Evolutionary conservation across 192 early-diverging fungal genomes (phyloP).

Genomic region (Backusella tarrabulga): DNA sequence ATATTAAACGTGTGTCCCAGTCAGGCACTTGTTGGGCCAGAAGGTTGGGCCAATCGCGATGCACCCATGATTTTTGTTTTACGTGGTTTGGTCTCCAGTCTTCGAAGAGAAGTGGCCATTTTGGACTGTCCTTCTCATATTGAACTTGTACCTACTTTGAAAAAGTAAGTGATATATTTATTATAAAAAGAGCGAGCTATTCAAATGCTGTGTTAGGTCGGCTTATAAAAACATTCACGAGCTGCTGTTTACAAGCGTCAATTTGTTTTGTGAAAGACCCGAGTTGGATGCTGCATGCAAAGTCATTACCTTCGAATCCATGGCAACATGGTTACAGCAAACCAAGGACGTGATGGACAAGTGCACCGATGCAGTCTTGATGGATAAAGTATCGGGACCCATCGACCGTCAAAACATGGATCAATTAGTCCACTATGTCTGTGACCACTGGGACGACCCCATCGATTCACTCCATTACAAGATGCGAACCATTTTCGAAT

Average conservation of each 20-base stretch:
- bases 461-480: constrained; percentile 79
- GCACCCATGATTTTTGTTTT: constrained; percentile 42
- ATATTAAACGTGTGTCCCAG: constrained; percentile 1
- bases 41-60: constrained; percentile 31
- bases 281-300: constrained; percentile 64
- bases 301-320: constrained; percentile 70
- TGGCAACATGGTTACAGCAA: constrained; percentile 68
- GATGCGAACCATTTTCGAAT: constrained; percentile 66
- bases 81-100: constrained; percentile 46
- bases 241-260: constrained; percentile 59
- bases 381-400: constrained; percentile 21
- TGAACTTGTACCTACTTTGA: neutral
- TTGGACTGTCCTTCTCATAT: constrained; percentile 16
- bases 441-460: constrained; percentile 87
- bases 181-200: neutral
- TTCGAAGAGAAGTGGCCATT: constrained; percentile 39
- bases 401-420: constrained; percentile 45
- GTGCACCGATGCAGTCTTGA: constrained; percentile 1
- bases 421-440: constrained; percentile 67
- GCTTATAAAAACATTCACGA: constrained; percentile 45
- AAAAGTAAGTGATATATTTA: constrained; percentile 8
- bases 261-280: constrained; percentile 60
- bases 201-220: neutral
- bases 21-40: neutral
- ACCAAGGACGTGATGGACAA: constrained; percentile 46